Percentiles rank a stretch among this genome's conserved stretches.
phyloP scores from a whole-genome alignment of 768 basidiomycete species.

The Hebeloma cylindrosporum region DNA sequence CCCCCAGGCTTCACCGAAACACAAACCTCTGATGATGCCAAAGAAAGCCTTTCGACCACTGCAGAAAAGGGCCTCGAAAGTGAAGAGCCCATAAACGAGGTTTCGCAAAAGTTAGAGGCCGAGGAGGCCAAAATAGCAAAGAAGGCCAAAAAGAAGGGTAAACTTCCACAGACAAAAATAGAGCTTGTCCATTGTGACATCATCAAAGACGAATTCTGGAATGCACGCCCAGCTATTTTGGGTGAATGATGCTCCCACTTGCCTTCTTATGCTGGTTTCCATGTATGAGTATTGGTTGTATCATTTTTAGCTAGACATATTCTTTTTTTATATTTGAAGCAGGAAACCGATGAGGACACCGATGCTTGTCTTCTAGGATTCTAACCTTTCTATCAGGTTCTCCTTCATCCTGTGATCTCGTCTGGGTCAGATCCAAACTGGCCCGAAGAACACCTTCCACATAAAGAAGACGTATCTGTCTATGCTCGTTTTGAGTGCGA shows the following conservation, averaged over 20 bases:
- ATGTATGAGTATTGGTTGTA: background rate
- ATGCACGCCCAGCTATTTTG: slow-evolving; percentile 54
- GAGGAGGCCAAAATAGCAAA: slow-evolving; percentile 14
- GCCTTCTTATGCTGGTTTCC: background rate
- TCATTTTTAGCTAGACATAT: too few species aligned
- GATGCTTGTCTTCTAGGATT: background rate
- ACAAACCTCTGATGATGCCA: too few species aligned
- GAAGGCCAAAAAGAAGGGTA: slow-evolving; percentile 25
- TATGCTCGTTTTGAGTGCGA: background rate
- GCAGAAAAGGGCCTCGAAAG: background rate
- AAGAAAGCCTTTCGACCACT: background rate
- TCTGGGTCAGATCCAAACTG: too few species aligned
- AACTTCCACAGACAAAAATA: slow-evolving; percentile 45
- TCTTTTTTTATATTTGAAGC: too few species aligned
- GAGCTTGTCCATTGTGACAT: slow-evolving; percentile 79
- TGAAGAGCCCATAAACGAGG: slow-evolving; percentile 1
- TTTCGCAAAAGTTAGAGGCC: slow-evolving; percentile 14
- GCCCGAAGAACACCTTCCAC: too few species aligned
- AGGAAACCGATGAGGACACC: background rate
- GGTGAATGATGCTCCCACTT: slow-evolving; percentile 16
- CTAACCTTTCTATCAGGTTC: background rate
- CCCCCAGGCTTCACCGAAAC: too few species aligned
- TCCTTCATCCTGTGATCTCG: background rate
- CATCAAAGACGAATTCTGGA: slow-evolving; percentile 83
- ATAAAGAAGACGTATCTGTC: background rate